Base-by-base conservation (phyloP, 2,329 filamentous ascomycete genomes). In the Pleurostoma richardsiae region DNA sequence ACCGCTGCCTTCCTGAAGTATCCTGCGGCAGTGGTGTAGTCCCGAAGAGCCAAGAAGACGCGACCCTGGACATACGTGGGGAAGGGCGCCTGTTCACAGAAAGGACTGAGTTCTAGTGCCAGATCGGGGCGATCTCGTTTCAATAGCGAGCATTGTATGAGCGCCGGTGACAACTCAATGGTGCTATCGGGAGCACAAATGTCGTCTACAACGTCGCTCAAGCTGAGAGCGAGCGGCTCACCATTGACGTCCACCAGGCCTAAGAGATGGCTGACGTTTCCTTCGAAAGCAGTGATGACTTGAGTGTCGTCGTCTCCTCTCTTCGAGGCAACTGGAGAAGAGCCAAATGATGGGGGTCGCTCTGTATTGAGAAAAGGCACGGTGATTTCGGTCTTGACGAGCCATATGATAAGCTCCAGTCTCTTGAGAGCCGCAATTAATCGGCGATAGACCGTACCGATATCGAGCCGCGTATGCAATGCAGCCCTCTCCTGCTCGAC, bases 31-130 rank as follows among this genome's bases (percentile, higher is more conserved):
- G 80, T 74, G 48, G 81, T 79, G 61, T 84, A 84, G 59, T 95
- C 86, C 45, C 85, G 85, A 52, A 85, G 78, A 4, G 84, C 82
- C 31, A 97, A 72, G 54, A 82, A 79, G 42, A 95, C 76, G 30
- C 94, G 84, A 3, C 88, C 94, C 63, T 91, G 89, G 4, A 97
- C 78, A 60, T 99, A 99, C 55, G 75, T 87, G 71, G 70, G 83
- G 73, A 77, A 90, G 52, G 76, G 70, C 44, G 78, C 77, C 44
- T 76, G 72, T 26, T 72, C 70, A 51, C 74, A 74, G 56, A 83
- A 85, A 1, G 76, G 70, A 10, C 67, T 66, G 29, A 85, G 72
- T 51, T 83, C 76, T 30, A 76, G 56, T 10, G 82, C 79, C 19
- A 86, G 63, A 57, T 85, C 82, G 3, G 80, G 69, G 48, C 82